A percentile compares a stretch with the other conserved stretches of the same genome.
Conservation (phyloP, 441 rosid genomes). For the Croton laevigatus region DNA sequence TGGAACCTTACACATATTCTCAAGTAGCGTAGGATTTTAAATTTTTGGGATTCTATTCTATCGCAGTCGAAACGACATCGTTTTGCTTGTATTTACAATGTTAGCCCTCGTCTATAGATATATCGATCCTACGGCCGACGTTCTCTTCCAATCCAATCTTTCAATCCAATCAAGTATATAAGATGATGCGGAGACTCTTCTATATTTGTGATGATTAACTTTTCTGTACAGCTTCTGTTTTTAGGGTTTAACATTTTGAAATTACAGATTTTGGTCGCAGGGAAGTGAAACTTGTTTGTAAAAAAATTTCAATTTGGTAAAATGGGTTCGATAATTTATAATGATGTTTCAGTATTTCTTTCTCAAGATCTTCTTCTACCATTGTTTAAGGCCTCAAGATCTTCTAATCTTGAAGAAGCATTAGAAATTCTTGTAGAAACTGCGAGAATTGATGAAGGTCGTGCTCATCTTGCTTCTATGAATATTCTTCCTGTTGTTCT, state of each 20-base stretch:
- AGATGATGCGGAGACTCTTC: too few relatives aligned
- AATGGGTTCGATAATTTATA: slow-evolving; percentile 7
- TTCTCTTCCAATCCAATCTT: too few relatives aligned
- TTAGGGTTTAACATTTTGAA: background rate
- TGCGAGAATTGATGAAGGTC: slow-evolving; percentile 47
- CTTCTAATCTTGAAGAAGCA: slow-evolving; percentile 37
- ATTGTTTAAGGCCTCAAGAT: slow-evolving; percentile 39
- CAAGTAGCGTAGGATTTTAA: too few relatives aligned
- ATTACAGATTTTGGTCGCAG: background rate
- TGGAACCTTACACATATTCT: background rate
- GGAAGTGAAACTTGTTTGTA: background rate
- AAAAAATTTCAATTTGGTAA: background rate
- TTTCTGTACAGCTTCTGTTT: background rate
- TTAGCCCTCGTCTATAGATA: too few relatives aligned
- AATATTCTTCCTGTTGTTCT: slow-evolving; percentile 44
- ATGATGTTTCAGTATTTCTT: slow-evolving; percentile 14
- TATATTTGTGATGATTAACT: background rate
- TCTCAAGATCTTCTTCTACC: slow-evolving; percentile 36
- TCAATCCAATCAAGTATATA: too few relatives aligned
- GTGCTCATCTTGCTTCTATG: slow-evolving; percentile 57
- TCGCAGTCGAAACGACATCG: background rate
- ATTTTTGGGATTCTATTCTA: too few relatives aligned
- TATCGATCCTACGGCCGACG: too few relatives aligned
- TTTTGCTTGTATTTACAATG: too few relatives aligned
- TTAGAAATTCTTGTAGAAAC: slow-evolving; percentile 44